These are phyloP conservation scores for Geoglossum cookeanum DNA, from an alignment of 2,329 filamentous ascomycete species.

Conservation along the genomic window DNA sequence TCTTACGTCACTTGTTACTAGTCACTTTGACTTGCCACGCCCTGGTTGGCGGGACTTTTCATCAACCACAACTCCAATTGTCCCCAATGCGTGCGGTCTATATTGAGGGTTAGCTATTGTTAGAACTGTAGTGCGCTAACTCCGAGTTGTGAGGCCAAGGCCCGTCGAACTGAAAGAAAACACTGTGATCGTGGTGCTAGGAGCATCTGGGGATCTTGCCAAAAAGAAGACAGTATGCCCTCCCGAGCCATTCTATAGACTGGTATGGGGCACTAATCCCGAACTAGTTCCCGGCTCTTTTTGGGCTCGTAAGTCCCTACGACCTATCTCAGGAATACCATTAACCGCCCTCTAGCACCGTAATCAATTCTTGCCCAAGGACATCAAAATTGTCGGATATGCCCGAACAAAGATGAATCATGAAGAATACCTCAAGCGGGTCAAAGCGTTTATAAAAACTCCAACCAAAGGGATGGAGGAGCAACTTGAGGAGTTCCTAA, in stretches of 20 bases:
- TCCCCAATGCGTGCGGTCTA: not conserved
- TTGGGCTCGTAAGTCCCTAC: constrained; percentile 64
- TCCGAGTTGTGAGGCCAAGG: constrained; percentile 27
- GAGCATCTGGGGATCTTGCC: constrained; percentile 89
- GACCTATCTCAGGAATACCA: constrained; percentile 4
- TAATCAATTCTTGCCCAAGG: constrained; percentile 94
- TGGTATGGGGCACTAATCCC: not conserved
- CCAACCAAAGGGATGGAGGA: constrained; percentile 95
- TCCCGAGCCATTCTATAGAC: constrained; percentile 10
- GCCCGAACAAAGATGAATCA: constrained; percentile 99
- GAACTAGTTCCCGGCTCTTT: constrained; percentile 80
- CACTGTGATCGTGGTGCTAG: constrained; percentile 89
- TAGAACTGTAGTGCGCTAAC: not conserved
- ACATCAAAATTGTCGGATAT: constrained; percentile 96
- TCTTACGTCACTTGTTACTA: not conserved
- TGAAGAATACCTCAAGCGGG: constrained; percentile 79
- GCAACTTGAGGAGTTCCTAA: constrained; percentile 78
- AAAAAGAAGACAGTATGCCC: constrained; percentile 96
- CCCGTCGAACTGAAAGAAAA: constrained; percentile 95
- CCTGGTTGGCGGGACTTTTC: not conserved
- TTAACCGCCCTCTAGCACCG: constrained; percentile 46
- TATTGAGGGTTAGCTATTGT: not conserved
- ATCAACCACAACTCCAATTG: not conserved
- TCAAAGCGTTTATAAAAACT: constrained; percentile 97
- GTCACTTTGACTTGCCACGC: not conserved